Conservation (phyloP, 2,329 filamentous ascomycete species). For the Trichoderma atrobrunneum region DNA sequence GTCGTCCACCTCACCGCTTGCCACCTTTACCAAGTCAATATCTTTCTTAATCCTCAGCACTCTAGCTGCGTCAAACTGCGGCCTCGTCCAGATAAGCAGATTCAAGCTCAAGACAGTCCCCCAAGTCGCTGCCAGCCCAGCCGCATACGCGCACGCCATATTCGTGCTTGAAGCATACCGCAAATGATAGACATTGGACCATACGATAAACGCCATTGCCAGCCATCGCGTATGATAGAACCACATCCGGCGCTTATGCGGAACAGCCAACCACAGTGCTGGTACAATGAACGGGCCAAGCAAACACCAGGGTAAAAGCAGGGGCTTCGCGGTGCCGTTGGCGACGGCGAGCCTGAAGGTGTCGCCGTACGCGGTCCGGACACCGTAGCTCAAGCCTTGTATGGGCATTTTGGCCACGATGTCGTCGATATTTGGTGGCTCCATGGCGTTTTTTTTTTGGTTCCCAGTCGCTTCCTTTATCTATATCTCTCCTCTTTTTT, state of each 20-base stretch:
- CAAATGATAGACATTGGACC: constrained; percentile 45
- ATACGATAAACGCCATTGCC: constrained; percentile 43
- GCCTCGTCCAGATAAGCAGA: constrained; percentile 52
- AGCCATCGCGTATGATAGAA: constrained; percentile 49
- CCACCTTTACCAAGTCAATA: neutral
- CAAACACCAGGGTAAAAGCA: constrained; percentile 53
- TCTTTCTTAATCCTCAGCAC: constrained; percentile 35
- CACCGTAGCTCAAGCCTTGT: constrained; percentile 28
- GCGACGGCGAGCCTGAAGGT: constrained; percentile 37
- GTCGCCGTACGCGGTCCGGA: constrained; percentile 35
- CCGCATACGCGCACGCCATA: constrained; percentile 48
- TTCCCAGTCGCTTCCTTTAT: neutral
- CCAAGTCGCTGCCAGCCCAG: constrained; percentile 51
- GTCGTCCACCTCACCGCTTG: neutral
- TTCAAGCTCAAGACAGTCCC: constrained; percentile 48
- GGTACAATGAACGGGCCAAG: constrained; percentile 49
- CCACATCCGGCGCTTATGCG: constrained; percentile 50
- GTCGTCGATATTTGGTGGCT: neutral
- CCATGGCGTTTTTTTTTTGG: neutral
- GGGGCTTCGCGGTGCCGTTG: constrained; percentile 43
- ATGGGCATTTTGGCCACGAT: constrained; percentile 6
- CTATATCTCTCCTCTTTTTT: neutral
- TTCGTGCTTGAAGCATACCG: constrained; percentile 48
- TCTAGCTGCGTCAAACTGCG: constrained; percentile 56
- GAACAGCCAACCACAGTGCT: constrained; percentile 54